These are phyloP conservation scores for Termitomyces eurrhizus DNA, from an alignment of 768 basidiomycete genomes.

Conservation along the genomic window DNA sequence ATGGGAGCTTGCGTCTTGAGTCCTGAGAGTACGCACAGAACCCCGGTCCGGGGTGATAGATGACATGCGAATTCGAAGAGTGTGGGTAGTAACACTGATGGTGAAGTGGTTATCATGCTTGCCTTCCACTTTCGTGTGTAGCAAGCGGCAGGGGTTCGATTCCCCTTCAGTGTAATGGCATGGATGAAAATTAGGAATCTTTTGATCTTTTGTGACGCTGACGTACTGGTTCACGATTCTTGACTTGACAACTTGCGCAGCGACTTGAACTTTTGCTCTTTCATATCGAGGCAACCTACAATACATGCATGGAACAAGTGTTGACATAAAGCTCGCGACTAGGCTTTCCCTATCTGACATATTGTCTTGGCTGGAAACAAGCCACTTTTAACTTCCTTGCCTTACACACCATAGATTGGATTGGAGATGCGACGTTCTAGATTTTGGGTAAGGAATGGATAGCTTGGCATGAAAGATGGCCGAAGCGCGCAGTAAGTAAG, in stretches of 20 bases:
- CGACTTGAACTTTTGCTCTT: too few species aligned
- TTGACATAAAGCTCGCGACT: not conserved
- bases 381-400: not conserved
- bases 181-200: too few species aligned
- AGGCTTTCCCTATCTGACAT: too few species aligned
- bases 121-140: conserved; percentile 57
- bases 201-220: too few species aligned
- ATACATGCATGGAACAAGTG: too few species aligned
- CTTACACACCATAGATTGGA: not conserved
- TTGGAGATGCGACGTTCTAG: not conserved
- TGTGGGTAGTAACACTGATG: conserved; percentile 38
- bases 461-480: not conserved
- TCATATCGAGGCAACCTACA: too few species aligned
- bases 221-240: too few species aligned
- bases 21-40: not conserved
- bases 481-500: not conserved
- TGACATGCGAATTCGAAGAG: too few species aligned
- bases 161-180: conserved; percentile 43
- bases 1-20: not conserved
- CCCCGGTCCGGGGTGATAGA: too few species aligned
- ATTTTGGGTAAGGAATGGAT: not conserved
- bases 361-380: not conserved
- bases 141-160: conserved; percentile 51
- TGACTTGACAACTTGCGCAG: too few species aligned
- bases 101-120: conserved; percentile 94